Conservation (phyloP, 805 yeast species). For the Babjeviella inositovora region DNA sequence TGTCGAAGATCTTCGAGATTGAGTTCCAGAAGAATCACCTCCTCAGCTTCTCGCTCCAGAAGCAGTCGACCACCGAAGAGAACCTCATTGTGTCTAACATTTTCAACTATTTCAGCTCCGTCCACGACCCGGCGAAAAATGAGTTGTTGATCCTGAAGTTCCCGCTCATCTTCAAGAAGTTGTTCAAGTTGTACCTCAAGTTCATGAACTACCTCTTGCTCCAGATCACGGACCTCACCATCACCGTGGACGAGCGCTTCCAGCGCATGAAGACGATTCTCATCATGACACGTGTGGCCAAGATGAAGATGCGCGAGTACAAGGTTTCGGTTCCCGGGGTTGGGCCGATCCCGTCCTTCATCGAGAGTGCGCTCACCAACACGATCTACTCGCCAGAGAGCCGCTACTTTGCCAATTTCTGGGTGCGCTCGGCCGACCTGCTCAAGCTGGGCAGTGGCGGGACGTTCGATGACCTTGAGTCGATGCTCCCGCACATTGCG, state of each 20-base stretch:
- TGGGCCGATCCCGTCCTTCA: constrained; percentile 49
- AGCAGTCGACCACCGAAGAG: constrained; percentile 25
- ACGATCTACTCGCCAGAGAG: constrained; percentile 74
- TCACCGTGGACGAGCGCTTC: constrained; percentile 42
- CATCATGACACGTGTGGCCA: constrained; percentile 44
- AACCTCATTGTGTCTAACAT: constrained; percentile 49
- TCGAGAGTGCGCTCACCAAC: constrained; percentile 64
- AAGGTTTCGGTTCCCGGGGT: constrained; percentile 11
- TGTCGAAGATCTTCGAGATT: constrained; percentile 58
- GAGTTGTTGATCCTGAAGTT: constrained; percentile 22
- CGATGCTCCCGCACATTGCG: too few species aligned
- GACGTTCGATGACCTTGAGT: too few species aligned
- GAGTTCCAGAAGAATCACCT: constrained; percentile 44
- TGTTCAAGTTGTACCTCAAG: constrained; percentile 52
- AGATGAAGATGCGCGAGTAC: constrained; percentile 47
- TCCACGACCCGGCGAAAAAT: constrained; percentile 9
- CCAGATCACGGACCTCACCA: constrained; percentile 48
- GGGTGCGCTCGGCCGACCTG: constrained; percentile 42
- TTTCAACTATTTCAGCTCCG: constrained; percentile 49
- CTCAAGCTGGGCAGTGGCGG: too few species aligned
- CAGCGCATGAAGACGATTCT: constrained; percentile 56
- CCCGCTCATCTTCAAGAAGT: constrained; percentile 53
- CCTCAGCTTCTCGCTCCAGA: constrained; percentile 33
- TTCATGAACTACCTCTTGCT: constrained; percentile 45
- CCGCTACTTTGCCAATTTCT: constrained; percentile 46